Conservation (phyloP, 2,329 filamentous ascomycete species). For the Trichoderma atroviride region DNA sequence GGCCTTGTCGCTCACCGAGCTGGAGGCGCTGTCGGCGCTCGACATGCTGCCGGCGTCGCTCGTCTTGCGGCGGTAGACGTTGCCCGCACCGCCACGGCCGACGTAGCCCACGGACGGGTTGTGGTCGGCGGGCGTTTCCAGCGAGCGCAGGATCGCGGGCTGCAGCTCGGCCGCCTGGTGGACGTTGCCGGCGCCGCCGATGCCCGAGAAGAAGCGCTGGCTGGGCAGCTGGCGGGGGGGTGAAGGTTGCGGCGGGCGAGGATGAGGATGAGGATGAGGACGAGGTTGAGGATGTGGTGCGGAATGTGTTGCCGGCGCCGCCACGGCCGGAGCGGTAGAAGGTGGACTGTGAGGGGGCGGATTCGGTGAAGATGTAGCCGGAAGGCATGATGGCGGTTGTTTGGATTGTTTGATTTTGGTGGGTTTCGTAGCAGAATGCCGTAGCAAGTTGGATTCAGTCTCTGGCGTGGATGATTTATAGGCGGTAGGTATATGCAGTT, state of each 20-base stretch:
- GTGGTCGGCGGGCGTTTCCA: slow-evolving; percentile 48
- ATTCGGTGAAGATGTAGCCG: slow-evolving; percentile 41
- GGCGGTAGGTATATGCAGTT: not conserved
- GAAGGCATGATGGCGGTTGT: slow-evolving; percentile 32
- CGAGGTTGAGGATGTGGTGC: slow-evolving; percentile 46
- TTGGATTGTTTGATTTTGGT: not conserved
- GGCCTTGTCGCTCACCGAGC: slow-evolving; percentile 39
- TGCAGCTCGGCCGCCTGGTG: slow-evolving; percentile 47
- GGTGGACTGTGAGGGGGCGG: slow-evolving; percentile 37
- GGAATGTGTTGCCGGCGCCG: slow-evolving; percentile 60
- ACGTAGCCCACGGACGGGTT: slow-evolving; percentile 58
- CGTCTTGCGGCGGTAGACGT: slow-evolving; percentile 58
- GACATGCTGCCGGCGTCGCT: slow-evolving; percentile 38
- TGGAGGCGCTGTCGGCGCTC: slow-evolving; percentile 44
- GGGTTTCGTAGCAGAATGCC: not conserved
- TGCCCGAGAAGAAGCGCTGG: slow-evolving; percentile 63
- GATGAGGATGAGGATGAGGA: slow-evolving; percentile 38
- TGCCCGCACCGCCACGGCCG: slow-evolving; percentile 68
- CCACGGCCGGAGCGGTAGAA: slow-evolving; percentile 57
- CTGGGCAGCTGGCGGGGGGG: slow-evolving; percentile 37
- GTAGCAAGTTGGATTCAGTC: not conserved
- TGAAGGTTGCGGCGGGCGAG: slow-evolving; percentile 49
- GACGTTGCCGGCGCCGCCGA: slow-evolving; percentile 67
- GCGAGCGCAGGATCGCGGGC: slow-evolving; percentile 42
- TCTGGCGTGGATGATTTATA: not conserved